Evolutionary conservation across 371 early-diverging fungal species (phyloP), one percentile per base, ranked within the genome.

Genomic region (Paraphysoderma sedebokerense): DNA sequence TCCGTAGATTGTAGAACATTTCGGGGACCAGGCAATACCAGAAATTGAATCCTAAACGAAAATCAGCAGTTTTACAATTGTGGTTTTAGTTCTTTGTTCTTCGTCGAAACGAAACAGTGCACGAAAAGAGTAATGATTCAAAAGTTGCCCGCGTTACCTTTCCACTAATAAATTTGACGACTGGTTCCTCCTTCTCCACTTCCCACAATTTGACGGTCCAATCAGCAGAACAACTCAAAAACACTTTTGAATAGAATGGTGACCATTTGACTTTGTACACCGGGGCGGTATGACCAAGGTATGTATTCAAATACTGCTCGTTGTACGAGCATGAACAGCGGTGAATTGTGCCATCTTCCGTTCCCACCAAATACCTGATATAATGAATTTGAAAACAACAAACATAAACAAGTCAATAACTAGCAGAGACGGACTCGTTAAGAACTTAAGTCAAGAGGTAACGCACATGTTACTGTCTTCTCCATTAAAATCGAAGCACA

Each of bases 171-270:
- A 72, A 70, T 49, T 62, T 61, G 46, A 72, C 59, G 11, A 62
- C 46, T 12, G 12, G 29, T 47, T 48, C 41, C 1, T 70, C 67
- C 2, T 42, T 40, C 11, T 70, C 71, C 20, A 54, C 50, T 26
- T 54, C 52, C 73, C 73, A 72, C 24, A 72, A 40, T 19, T 68
- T 39, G 12, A 65, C 58, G 3, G 68, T 65, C 73, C 73, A 70
- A 52, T 72, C 73, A 3, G 67, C 56, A 1, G 49, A 46, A 46
- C 68, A 68, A 2, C 63, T 53, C 23, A 68, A 41, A 38, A 66
- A 72, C 1, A 51, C 47, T 23, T 52, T 41, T 1, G 60, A 46
- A 5, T 63, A 37, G 45, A 68, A 72, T 15, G 73, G 73, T 11
- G 66, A 66, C 62, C 62, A 70, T 45, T 55, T 53, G 26, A 70